Conservation (phyloP, 129 eudicot species). For the Dittrichia graveolens region DNA sequence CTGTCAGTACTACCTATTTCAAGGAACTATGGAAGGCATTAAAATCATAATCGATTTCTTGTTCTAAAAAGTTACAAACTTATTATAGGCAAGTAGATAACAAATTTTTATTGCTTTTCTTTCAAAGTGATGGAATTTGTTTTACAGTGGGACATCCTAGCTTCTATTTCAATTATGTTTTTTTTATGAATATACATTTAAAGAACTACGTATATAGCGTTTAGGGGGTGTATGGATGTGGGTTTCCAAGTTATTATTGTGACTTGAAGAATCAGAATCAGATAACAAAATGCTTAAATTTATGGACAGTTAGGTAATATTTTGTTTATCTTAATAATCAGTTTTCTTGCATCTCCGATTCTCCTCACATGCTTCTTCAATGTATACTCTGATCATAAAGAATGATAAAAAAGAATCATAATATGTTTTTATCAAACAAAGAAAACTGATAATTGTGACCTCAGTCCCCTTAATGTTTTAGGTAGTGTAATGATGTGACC, state of each 20-base stretch:
- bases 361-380: too few relatives aligned
- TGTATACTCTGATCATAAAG: too few relatives aligned
- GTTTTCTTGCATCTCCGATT: too few relatives aligned
- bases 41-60: not conserved
- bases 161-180: not conserved
- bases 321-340: not conserved
- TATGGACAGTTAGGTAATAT: not conserved
- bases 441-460: too few relatives aligned
- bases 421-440: too few relatives aligned
- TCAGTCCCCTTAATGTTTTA: too few relatives aligned
- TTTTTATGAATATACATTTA: not conserved
- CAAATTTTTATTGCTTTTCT: constrained; percentile 6
- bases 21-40: not conserved
- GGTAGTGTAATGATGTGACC: too few relatives aligned
- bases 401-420: too few relatives aligned
- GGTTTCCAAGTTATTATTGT: not conserved
- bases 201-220: not conserved
- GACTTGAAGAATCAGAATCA: not conserved
- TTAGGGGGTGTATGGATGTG: not conserved
- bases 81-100: not conserved
- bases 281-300: not conserved
- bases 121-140: constrained; percentile 1
- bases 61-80: too few relatives aligned
- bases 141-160: not conserved
- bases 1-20: not conserved